phyloP scores from a whole-genome alignment of 768 basidiomycete species.

The Boletus vinaceobasis region DNA sequence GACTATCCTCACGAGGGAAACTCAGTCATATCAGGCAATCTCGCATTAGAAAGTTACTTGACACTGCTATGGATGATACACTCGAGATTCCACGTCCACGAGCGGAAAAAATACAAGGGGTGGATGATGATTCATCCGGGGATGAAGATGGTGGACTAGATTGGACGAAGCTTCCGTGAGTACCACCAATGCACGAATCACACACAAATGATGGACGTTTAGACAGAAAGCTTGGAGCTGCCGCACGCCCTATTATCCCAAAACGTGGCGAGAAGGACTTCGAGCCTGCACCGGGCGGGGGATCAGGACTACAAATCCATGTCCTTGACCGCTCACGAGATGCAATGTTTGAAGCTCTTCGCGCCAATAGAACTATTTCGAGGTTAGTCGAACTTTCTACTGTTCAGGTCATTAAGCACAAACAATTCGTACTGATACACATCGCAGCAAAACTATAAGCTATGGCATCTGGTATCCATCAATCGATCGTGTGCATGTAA shows the following conservation, averaged over 20 bases:
- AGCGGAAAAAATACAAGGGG: conserved; percentile 15
- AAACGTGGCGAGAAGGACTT: conserved; percentile 98
- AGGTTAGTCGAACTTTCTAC: conserved; percentile 45
- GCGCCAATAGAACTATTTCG: conserved; percentile 68
- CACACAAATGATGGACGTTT: conserved; percentile 1
- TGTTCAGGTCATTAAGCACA: neutral
- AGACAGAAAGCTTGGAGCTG: conserved; percentile 21
- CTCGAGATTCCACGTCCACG: conserved; percentile 42
- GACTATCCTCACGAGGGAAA: no score
- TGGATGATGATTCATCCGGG: conserved; percentile 52
- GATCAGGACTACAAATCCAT: conserved; percentile 75
- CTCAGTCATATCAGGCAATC: no score
- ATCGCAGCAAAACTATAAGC: conserved; percentile 67
- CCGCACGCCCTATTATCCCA: conserved; percentile 72
- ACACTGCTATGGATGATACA: conserved; percentile 54
- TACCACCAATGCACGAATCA: conserved; percentile 1
- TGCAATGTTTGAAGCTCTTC: conserved; percentile 86
- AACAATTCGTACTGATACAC: neutral
- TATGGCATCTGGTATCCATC: conserved; percentile 77
- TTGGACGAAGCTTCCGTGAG: conserved; percentile 76
- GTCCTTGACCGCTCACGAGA: conserved; percentile 73
- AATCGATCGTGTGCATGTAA: conserved; percentile 63
- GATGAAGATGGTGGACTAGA: conserved; percentile 79
- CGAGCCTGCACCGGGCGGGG: conserved; percentile 67
- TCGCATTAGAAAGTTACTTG: neutral